These are phyloP conservation scores for Rosa persica DNA, from an alignment of 306 rosid species.

Conservation along the genomic window DNA sequence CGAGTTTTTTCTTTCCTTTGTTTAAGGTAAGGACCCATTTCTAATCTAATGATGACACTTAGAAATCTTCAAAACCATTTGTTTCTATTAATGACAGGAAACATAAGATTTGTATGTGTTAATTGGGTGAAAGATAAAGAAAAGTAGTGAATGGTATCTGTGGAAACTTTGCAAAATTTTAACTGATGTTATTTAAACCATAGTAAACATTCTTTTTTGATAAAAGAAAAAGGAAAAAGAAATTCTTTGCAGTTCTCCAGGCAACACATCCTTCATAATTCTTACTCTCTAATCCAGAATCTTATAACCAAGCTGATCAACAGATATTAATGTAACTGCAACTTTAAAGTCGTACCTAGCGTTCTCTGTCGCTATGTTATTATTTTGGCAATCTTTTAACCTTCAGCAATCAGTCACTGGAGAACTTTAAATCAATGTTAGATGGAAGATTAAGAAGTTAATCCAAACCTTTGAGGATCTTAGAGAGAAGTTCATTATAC, in stretches of 20 bases:
- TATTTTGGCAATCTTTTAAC: background rate
- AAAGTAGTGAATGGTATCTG: background rate
- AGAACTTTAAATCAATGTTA: background rate
- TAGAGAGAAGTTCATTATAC: background rate
- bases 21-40: slow-evolving; percentile 21
- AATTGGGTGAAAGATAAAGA: background rate
- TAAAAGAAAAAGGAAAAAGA: no score
- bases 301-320: background rate
- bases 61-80: background rate
- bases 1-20: background rate
- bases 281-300: background rate
- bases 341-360: background rate
- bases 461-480: background rate
- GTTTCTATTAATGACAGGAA: background rate
- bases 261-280: background rate
- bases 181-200: background rate
- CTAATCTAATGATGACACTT: slow-evolving; percentile 8
- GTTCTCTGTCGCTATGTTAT: background rate
- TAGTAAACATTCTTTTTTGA: background rate
- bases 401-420: background rate
- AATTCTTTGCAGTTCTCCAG: background rate
- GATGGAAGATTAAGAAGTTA: background rate
- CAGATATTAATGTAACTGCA: background rate
- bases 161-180: background rate
- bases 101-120: background rate